Percentiles rank a stretch among this genome's conserved stretches.
phyloP scores from a whole-genome alignment of 441 rosid species.

The Sinapis alba region DNA sequence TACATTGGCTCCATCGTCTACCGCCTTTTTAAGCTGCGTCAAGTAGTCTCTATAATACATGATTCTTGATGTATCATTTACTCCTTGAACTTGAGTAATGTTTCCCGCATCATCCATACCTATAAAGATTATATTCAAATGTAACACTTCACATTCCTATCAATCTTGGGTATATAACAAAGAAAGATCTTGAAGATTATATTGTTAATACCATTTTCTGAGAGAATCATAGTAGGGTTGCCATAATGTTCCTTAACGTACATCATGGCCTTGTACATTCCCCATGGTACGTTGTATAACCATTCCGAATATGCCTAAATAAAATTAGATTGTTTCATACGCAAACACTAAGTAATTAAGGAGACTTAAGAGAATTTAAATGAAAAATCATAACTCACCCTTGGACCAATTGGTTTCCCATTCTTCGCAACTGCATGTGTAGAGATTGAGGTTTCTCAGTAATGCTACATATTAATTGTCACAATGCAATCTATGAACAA shows the following conservation, averaged over 20 bases:
- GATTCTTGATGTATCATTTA: constrained; percentile 76
- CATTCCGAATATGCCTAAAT: constrained; percentile 77
- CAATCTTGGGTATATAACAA: not conserved
- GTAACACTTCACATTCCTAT: not conserved
- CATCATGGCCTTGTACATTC: constrained; percentile 81
- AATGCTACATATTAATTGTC: not conserved
- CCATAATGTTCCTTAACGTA: constrained; percentile 84
- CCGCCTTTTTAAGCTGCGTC: constrained; percentile 78
- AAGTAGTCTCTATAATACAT: constrained; percentile 70
- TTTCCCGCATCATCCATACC: constrained; percentile 95
- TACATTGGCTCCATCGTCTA: constrained; percentile 80
- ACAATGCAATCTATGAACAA: not conserved
- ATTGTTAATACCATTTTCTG: constrained; percentile 73
- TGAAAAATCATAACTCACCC: constrained; percentile 43
- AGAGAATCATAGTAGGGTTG: constrained; percentile 72
- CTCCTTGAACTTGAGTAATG: constrained; percentile 63
- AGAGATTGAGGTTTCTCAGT: constrained; percentile 14
- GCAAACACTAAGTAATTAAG: not conserved
- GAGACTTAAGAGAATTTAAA: not conserved
- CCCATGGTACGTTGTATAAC: constrained; percentile 81
- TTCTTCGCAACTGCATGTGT: constrained; percentile 54
- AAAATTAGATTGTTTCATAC: not conserved
- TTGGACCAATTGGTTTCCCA: constrained; percentile 80
- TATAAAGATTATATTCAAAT: constrained; percentile 27
- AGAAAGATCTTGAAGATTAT: not conserved